Conservation (phyloP, 2,329 filamentous ascomycete genomes). For the Ampelomyces quisqualis region DNA sequence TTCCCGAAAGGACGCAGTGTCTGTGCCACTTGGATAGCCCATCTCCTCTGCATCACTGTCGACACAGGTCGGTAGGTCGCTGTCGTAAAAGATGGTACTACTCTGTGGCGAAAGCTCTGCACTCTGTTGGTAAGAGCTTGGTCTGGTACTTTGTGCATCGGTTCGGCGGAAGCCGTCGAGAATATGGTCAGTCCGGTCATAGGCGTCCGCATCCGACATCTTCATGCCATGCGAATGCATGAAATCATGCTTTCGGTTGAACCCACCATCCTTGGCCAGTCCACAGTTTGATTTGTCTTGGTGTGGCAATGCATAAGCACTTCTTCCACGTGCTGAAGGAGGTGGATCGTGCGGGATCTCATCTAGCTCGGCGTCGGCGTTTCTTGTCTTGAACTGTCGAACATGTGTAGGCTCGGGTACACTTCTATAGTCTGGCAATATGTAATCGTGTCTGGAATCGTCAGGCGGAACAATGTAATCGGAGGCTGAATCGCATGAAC, state of each 20-base stretch:
- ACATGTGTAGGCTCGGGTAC: not conserved
- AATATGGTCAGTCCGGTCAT: conserved; percentile 3
- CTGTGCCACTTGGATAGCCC: not conserved
- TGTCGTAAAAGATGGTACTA: not conserved
- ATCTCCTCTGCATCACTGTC: not conserved
- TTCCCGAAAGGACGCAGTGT: not conserved
- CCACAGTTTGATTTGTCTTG: conserved; percentile 1
- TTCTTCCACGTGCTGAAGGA: no score
- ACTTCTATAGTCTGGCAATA: not conserved
- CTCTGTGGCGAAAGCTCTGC: not conserved
- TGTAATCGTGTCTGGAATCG: conserved; percentile 2
- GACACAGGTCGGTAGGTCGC: not conserved
- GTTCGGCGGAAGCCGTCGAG: conserved; percentile 1
- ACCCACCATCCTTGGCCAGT: conserved; percentile 12
- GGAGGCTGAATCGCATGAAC: conserved; percentile 2
- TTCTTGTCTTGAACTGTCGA: no score
- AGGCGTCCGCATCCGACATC: not conserved
- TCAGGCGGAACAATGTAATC: conserved; percentile 8
- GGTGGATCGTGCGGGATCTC: no score
- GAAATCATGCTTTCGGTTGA: conserved; percentile 9
- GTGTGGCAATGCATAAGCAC: no score
- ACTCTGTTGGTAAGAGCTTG: not conserved
- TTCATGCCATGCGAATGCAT: conserved; percentile 6
- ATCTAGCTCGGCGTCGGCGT: no score
- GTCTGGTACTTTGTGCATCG: conserved; percentile 1